phyloP scores from a whole-genome alignment of 768 basidiomycete species.

The Amanita brunnescens region DNA sequence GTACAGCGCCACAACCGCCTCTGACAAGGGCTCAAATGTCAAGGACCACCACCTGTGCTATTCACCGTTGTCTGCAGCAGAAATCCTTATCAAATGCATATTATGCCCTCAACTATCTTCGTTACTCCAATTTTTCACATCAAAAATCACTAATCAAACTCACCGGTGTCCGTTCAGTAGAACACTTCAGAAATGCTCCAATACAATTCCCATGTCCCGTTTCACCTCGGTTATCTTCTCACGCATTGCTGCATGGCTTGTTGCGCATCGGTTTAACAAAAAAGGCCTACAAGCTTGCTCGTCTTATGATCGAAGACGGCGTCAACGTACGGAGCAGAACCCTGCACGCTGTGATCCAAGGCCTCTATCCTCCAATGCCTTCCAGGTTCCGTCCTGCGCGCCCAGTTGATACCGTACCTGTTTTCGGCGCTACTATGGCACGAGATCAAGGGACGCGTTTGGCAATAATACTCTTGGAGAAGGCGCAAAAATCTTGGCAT shows the following conservation, averaged over 20 bases:
- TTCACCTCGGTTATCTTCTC: conserved; percentile 52
- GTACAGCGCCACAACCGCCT: background rate
- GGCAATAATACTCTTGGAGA: conserved; percentile 43
- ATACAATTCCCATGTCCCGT: conserved; percentile 26
- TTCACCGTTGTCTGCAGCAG: conserved; percentile 35
- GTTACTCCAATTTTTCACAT: conserved; percentile 26
- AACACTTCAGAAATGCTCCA: conserved; percentile 11
- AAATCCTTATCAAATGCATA: conserved; percentile 42
- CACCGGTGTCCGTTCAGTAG: conserved; percentile 5
- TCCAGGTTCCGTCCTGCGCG: conserved; percentile 33
- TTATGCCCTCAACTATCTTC: conserved; percentile 50
- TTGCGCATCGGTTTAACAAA: conserved; percentile 40
- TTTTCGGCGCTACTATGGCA: conserved; percentile 17
- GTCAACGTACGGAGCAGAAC: conserved; percentile 42
- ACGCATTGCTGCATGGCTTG: conserved; percentile 57
- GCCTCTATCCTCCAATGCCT: conserved; percentile 36
- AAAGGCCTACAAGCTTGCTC: conserved; percentile 41
- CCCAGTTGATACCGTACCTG: background rate
- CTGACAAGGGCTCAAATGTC: conserved; percentile 8
- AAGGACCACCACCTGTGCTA: conserved; percentile 39
- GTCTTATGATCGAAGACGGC: conserved; percentile 45
- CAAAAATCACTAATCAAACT: conserved; percentile 8
- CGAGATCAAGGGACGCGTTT: conserved; percentile 33
- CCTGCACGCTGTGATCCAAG: conserved; percentile 34
- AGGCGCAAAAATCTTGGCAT: conserved; percentile 46